Conservation (phyloP, 192 early-diverging fungal genomes). For the Phlyctochytrium arcticum region DNA sequence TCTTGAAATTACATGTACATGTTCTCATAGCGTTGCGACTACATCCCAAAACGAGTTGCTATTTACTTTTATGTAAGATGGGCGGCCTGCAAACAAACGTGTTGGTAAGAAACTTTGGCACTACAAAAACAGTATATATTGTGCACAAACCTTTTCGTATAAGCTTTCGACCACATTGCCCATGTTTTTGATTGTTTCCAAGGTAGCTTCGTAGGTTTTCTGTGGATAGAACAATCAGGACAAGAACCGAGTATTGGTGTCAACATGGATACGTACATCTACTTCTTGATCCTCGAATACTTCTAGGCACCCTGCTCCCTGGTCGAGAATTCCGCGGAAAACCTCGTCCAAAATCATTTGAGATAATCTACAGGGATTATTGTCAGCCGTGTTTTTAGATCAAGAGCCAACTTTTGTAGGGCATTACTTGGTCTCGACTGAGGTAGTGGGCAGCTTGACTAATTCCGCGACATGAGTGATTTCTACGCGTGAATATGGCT, state of each 20-base stretch:
- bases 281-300: constrained; percentile 86
- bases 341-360: constrained; percentile 99
- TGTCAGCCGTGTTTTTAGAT: too few relatives aligned
- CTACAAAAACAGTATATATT: background rate
- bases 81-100: background rate
- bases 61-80: constrained; percentile 12
- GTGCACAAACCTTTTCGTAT: constrained; percentile 75
- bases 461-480: constrained; percentile 92
- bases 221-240: constrained; percentile 16
- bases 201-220: constrained; percentile 85
- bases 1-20: too few relatives aligned
- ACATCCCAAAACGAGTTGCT: too few relatives aligned
- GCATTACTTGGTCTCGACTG: constrained; percentile 83
- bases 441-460: constrained; percentile 85
- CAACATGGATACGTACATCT: constrained; percentile 59
- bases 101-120: background rate
- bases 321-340: constrained; percentile 93
- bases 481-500: constrained; percentile 97
- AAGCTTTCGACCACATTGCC: constrained; percentile 91
- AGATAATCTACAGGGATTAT: constrained; percentile 55
- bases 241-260: background rate
- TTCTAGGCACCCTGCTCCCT: constrained; percentile 92
- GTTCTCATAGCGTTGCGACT: too few relatives aligned
- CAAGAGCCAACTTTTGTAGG: background rate
- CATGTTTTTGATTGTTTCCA: constrained; percentile 97